These are phyloP conservation scores for Arxiozyma bovina DNA, from an alignment of 1,139 yeast genomes.

Conservation along the genomic window DNA sequence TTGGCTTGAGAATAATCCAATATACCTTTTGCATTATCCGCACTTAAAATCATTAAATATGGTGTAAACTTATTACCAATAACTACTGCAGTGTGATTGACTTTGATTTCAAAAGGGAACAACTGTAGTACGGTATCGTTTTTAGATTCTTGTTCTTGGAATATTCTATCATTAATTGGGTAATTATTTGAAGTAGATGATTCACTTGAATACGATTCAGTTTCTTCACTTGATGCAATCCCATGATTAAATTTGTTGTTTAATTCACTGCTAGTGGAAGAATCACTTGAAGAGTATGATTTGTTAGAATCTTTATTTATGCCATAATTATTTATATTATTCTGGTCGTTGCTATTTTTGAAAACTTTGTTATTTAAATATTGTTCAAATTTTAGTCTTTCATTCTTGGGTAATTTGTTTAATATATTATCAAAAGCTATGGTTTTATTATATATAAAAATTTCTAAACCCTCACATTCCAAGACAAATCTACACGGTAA, in stretches of 20 bases:
- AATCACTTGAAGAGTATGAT: conserved; percentile 7
- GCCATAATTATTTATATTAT: not conserved
- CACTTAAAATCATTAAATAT: conserved; percentile 57
- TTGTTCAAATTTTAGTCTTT: conserved; percentile 22
- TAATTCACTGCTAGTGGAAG: conserved; percentile 2
- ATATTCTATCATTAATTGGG: conserved; percentile 19
- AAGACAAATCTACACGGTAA: conserved; percentile 55
- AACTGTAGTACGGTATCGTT: conserved; percentile 32
- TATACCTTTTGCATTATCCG: conserved; percentile 46
- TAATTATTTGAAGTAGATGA: not conserved
- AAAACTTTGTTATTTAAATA: conserved; percentile 17
- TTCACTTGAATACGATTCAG: not conserved
- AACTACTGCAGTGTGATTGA: conserved; percentile 65
- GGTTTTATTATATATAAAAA: conserved; percentile 71
- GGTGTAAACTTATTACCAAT: conserved; percentile 76
- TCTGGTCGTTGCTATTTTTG: not conserved
- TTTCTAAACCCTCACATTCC: conserved; percentile 66
- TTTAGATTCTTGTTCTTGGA: conserved; percentile 6
- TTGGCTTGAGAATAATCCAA: conserved; percentile 50
- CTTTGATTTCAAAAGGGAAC: conserved; percentile 49
- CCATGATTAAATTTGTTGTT: conserved; percentile 4
- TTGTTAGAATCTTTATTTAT: not conserved
- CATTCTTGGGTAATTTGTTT: conserved; percentile 35
- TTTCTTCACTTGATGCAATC: not conserved
- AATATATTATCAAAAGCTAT: conserved; percentile 64